These are phyloP conservation scores for Raffaelea arxii DNA, from an alignment of 2,329 filamentous ascomycete genomes.

Conservation along the genomic window DNA sequence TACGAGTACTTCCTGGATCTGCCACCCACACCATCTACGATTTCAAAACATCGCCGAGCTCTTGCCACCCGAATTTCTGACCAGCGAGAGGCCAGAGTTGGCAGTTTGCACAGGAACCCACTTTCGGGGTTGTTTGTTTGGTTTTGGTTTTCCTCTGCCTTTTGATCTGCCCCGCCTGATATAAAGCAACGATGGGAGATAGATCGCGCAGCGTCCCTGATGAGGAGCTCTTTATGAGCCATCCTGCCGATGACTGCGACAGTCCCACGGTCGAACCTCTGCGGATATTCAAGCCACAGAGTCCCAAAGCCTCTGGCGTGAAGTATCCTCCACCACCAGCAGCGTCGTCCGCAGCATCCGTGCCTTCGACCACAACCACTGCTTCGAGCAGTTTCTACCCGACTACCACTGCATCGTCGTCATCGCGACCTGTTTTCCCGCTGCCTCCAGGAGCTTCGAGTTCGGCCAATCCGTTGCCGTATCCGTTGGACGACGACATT, in stretches of 20 bases:
- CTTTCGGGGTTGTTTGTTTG: no score
- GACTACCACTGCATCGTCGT: slow-evolving; percentile 21
- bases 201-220: slow-evolving; percentile 57
- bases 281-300: slow-evolving; percentile 73
- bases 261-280: slow-evolving; percentile 76
- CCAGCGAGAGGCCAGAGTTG: no score
- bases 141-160: no score
- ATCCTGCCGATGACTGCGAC: slow-evolving; percentile 41
- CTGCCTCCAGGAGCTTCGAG: slow-evolving; percentile 60
- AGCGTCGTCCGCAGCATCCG: slow-evolving; percentile 16
- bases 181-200: slow-evolving; percentile 30
- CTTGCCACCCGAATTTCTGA: no score
- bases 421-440: slow-evolving; percentile 50
- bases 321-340: slow-evolving; percentile 40
- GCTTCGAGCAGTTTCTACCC: slow-evolving; percentile 53
- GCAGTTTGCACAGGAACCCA: no score
- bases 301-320: slow-evolving; percentile 40
- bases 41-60: no score
- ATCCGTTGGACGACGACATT: slow-evolving; percentile 60
- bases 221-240: slow-evolving; percentile 74
- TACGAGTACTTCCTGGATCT: no score
- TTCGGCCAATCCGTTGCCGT: slow-evolving; percentile 58
- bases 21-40: no score
- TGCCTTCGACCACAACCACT: slow-evolving; percentile 38
- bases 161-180: neutral